Conservation (phyloP, 2,329 filamentous ascomycete species). For the Fragosphaeria purpurea region DNA sequence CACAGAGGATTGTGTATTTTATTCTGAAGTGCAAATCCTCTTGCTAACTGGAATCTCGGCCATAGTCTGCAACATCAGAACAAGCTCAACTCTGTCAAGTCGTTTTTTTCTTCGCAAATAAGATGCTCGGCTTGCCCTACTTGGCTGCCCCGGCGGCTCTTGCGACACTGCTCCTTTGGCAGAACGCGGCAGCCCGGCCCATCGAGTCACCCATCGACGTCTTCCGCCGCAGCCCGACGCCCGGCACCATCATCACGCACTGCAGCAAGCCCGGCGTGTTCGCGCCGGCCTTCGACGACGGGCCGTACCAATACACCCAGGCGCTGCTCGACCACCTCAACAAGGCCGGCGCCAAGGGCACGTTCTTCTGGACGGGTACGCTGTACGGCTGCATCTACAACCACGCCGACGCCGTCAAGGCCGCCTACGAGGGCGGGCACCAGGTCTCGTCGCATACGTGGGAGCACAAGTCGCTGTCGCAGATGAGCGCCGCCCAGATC, state of each 20-base stretch:
- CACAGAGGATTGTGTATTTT: too few species aligned
- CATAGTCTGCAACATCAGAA: too few species aligned
- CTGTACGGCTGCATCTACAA: constrained; percentile 42
- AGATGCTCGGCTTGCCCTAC: too few species aligned
- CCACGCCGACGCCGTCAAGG: constrained; percentile 41
- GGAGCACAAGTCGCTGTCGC: constrained; percentile 37
- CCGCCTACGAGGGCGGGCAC: constrained; percentile 39
- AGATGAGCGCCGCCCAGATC: constrained; percentile 27
- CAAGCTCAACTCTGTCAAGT: too few species aligned
- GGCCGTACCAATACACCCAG: constrained; percentile 38
- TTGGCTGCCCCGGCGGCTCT: too few species aligned
- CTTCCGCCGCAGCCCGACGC: constrained; percentile 29
- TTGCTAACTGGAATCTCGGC: too few species aligned
- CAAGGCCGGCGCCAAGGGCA: constrained; percentile 37
- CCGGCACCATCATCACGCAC: constrained; percentile 34
- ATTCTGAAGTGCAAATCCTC: too few species aligned
- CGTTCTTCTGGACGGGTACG: constrained; percentile 43
- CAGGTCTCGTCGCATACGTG: constrained; percentile 46
- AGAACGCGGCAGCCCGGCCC: neutral
- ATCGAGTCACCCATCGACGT: constrained; percentile 26
- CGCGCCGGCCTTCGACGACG: constrained; percentile 45
- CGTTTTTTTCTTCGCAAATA: too few species aligned
- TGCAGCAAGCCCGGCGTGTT: constrained; percentile 34
- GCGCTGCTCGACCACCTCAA: constrained; percentile 41
- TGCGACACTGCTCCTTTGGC: too few species aligned